Evolutionary conservation across 164 flowering plant genomes (phyloP).

Genomic region (Paratinospora sagittata): DNA sequence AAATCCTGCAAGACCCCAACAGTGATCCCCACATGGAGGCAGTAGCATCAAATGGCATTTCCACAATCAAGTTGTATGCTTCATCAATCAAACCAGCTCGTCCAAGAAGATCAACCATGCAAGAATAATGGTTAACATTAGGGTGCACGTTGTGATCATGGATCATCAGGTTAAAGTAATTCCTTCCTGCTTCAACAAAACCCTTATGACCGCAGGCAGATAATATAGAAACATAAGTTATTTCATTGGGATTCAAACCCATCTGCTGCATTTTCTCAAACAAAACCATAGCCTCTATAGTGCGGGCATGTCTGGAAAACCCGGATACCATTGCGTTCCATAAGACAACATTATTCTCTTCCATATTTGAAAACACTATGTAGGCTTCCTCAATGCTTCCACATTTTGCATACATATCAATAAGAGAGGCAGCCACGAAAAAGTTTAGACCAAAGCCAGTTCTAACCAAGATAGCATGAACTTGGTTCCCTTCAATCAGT

Average conservation of each 20-base stretch:
- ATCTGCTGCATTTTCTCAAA: slow-evolving; percentile 86
- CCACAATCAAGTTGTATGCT: slow-evolving; percentile 46
- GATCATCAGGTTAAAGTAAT: slow-evolving; percentile 50
- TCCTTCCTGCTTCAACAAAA: slow-evolving; percentile 45
- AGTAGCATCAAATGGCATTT: slow-evolving; percentile 63
- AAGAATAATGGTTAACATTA: slow-evolving; percentile 60
- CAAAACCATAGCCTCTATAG: slow-evolving; percentile 53
- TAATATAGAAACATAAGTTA: slow-evolving; percentile 61
- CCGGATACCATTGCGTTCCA: slow-evolving; percentile 90
- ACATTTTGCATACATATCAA: slow-evolving; percentile 85
- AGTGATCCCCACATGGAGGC: slow-evolving; percentile 88
- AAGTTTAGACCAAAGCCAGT: slow-evolving; percentile 46
- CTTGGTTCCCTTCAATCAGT: slow-evolving; percentile 67
- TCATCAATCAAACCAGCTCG: slow-evolving; percentile 55
- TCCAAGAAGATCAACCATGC: slow-evolving; percentile 83
- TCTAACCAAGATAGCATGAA: slow-evolving; percentile 50
- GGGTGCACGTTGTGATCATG: slow-evolving; percentile 36
- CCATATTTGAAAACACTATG: slow-evolving; percentile 34
- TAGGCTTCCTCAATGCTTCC: slow-evolving; percentile 63
- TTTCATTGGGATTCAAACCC: slow-evolving; percentile 53
- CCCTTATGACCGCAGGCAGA: slow-evolving; percentile 78
- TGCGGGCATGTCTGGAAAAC: slow-evolving; percentile 63
- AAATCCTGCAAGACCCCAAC: slow-evolving; percentile 58
- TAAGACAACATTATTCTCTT: slow-evolving; percentile 45
- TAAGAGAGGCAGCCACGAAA: slow-evolving; percentile 58